A percentile compares a stretch with the other conserved stretches of the same genome.
phyloP scores from a whole-genome alignment of 495 filamentous ascomycete genomes.

The Penicillium herquei region DNA sequence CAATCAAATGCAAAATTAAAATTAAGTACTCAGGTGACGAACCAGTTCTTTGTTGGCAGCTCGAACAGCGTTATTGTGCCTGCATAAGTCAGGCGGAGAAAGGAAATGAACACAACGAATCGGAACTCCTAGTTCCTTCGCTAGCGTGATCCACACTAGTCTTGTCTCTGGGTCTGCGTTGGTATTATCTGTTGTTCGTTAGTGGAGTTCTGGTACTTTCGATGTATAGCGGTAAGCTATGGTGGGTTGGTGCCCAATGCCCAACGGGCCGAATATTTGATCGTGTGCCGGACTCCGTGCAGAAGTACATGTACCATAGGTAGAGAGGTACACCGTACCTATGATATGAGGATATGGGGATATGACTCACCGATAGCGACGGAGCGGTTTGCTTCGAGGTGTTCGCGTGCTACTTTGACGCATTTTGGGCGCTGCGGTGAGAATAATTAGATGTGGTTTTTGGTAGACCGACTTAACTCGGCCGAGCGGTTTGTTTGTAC shows the following conservation, averaged over 20 bases:
- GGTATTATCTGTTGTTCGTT: constrained; percentile 71
- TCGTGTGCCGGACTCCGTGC: no score
- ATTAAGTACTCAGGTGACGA: background rate
- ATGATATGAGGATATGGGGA: no score
- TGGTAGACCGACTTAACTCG: no score
- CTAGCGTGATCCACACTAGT: constrained; percentile 70
- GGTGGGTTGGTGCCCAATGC: constrained; percentile 1
- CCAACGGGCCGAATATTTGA: background rate
- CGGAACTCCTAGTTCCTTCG: constrained; percentile 64
- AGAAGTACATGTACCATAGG: no score
- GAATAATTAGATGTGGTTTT: background rate
- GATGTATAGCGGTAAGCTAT: background rate
- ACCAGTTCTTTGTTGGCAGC: constrained; percentile 59
- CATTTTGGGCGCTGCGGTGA: constrained; percentile 70
- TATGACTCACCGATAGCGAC: constrained; percentile 72
- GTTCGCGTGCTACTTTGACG: constrained; percentile 68
- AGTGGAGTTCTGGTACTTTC: background rate
- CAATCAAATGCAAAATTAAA: no score
- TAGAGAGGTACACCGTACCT: no score
- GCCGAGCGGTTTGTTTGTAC: constrained; percentile 14
- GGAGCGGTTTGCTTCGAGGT: constrained; percentile 61
- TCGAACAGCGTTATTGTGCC: constrained; percentile 87
- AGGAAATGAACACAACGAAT: constrained; percentile 89
- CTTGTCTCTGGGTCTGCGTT: constrained; percentile 79
- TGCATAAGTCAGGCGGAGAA: constrained; percentile 66